These are phyloP conservation scores for Nakazawaea wyomingensis DNA, from an alignment of 805 yeast genomes.

Conservation along the genomic window DNA sequence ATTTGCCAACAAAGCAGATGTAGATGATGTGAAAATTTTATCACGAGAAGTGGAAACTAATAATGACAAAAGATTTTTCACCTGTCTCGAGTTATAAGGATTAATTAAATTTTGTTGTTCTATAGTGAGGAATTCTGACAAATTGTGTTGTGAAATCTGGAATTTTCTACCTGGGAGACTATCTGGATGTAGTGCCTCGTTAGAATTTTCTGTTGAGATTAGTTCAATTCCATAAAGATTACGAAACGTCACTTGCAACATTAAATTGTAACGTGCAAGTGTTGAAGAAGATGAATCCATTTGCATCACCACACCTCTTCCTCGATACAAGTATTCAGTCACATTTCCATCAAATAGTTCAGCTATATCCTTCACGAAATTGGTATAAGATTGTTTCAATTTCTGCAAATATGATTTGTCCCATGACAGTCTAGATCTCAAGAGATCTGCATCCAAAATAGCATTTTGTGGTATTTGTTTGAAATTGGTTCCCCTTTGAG, in stretches of 20 bases:
- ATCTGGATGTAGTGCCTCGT: neutral
- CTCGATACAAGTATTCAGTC: conserved; percentile 2
- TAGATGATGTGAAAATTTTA: neutral
- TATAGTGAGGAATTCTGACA: neutral
- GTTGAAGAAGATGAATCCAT: neutral
- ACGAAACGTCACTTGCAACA: neutral
- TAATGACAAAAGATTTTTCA: neutral
- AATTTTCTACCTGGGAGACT: neutral
- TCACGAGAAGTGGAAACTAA: neutral
- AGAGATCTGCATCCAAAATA: neutral
- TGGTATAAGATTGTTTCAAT: neutral
- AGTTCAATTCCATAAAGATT: neutral
- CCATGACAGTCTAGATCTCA: neutral
- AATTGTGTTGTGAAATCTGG: neutral
- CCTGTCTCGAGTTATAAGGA: neutral
- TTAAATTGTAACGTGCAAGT: neutral
- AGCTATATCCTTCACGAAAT: neutral
- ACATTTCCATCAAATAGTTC: neutral
- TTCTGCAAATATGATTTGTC: neutral
- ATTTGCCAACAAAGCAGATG: neutral
- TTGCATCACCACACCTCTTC: conserved; percentile 3
- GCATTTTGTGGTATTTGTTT: neutral
- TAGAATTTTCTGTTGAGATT: neutral
- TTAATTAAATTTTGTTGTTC: neutral
- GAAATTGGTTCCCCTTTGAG: neutral